Evolutionary conservation across 495 filamentous ascomycete species (phyloP).

Genomic region (Neurospora sp.): DNA sequence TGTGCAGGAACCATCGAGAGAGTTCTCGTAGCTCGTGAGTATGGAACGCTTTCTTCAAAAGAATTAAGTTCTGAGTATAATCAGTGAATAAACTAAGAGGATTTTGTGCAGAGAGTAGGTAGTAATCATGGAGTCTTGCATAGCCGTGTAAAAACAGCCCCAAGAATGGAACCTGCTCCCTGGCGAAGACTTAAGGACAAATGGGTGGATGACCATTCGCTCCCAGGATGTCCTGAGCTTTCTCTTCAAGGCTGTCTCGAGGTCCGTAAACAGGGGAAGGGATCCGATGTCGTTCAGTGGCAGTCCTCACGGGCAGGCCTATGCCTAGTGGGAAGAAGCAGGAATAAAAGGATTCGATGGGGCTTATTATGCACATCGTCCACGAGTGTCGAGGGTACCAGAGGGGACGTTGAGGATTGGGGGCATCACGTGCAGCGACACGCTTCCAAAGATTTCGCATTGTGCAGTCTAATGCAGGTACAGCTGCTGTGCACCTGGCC

Average conservation of each 20-base stretch:
- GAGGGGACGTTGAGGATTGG: background rate
- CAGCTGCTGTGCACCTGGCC: background rate
- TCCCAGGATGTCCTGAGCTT: background rate
- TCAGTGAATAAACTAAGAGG: too few species aligned
- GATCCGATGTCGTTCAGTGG: background rate
- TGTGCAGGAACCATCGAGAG: too few species aligned
- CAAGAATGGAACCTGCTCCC: background rate
- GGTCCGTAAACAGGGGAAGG: background rate
- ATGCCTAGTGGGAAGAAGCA: too few species aligned
- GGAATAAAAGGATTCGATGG: rapidly evolving
- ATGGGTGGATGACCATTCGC: background rate
- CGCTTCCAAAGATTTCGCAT: background rate
- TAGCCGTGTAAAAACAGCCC: background rate
- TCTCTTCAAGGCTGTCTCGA: background rate
- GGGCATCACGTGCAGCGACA: background rate
- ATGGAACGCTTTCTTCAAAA: too few species aligned
- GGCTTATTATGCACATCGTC: too few species aligned
- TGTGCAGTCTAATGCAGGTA: background rate
- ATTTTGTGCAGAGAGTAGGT: too few species aligned
- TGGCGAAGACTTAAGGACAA: background rate
- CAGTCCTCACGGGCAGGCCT: too few species aligned
- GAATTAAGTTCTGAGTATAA: too few species aligned
- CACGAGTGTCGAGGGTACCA: background rate
- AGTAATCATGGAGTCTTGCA: too few species aligned
- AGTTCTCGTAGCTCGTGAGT: too few species aligned